A percentile compares a stretch with the other conserved stretches of the same genome.
Conservation (phyloP, 345 rosid species). For the Litchi chinensis region DNA sequence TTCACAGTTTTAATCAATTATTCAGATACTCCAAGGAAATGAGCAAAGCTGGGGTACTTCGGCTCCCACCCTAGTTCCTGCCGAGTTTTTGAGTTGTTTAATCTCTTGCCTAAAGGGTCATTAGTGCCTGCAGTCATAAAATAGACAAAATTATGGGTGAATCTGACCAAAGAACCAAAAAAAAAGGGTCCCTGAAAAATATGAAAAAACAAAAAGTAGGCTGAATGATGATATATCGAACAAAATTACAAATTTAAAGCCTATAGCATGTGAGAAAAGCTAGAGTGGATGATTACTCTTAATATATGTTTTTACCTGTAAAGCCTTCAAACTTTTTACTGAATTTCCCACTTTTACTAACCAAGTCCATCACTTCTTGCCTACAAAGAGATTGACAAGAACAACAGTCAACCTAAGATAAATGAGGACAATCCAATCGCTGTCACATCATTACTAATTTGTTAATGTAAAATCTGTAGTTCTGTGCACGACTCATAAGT, state of each 20-base stretch:
- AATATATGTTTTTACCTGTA: constrained; percentile 43
- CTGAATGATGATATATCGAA: neutral
- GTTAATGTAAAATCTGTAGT: neutral
- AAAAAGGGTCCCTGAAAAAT: neutral
- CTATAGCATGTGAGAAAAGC: neutral
- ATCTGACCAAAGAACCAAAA: neutral
- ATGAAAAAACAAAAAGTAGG: neutral
- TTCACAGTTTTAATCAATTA: constrained; percentile 21
- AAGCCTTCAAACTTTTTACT: constrained; percentile 70
- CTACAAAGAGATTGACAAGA: constrained; percentile 39
- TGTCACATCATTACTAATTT: neutral
- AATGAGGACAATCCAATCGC: neutral
- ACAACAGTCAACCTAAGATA: neutral
- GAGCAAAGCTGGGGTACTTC: constrained; percentile 76
- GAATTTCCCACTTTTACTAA: constrained; percentile 72
- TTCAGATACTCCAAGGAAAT: constrained; percentile 59
- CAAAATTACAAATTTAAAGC: neutral
- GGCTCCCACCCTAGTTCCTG: constrained; percentile 90
- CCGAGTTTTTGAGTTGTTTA: constrained; percentile 78
- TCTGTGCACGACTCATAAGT: neutral
- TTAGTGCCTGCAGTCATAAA: constrained; percentile 61
- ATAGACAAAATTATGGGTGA: neutral
- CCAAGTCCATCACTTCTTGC: constrained; percentile 91
- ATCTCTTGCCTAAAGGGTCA: constrained; percentile 83
- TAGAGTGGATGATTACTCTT: neutral